A percentile compares a stretch with the other conserved stretches of the same genome.
These are phyloP conservation scores for Ophiobolus disseminans DNA, from an alignment of 2,329 filamentous ascomycete species.

Conservation along the genomic window DNA sequence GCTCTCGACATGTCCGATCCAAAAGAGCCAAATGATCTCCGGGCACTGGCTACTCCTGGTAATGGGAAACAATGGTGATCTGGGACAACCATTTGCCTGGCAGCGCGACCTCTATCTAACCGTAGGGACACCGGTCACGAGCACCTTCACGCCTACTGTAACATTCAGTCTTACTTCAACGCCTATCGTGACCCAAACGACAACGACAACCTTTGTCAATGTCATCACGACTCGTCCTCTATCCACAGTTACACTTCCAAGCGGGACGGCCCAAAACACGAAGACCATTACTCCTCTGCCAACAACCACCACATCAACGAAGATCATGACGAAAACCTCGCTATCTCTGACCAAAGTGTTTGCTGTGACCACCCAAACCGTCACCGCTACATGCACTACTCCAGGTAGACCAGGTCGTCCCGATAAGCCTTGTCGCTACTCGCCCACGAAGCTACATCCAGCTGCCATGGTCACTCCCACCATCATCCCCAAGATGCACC, in stretches of 20 bases:
- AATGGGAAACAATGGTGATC: constrained; percentile 54
- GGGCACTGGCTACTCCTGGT: constrained; percentile 55
- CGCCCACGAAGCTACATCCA: constrained; percentile 44
- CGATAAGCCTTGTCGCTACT: constrained; percentile 47
- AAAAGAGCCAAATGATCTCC: constrained; percentile 53
- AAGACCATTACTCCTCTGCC: constrained; percentile 42
- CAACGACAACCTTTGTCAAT: constrained; percentile 31
- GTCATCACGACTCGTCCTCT: constrained; percentile 36
- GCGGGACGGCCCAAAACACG: constrained; percentile 39
- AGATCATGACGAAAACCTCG: constrained; percentile 35
- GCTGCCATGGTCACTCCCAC: constrained; percentile 40
- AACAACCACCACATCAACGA: constrained; percentile 33
- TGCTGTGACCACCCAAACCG: constrained; percentile 43
- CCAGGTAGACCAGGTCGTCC: constrained; percentile 33
- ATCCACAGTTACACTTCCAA: constrained; percentile 41
- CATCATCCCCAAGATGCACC: constrained; percentile 24
- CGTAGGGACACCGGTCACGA: constrained; percentile 41
- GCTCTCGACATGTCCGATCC: constrained; percentile 52
- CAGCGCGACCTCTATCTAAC: constrained; percentile 49
- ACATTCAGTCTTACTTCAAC: constrained; percentile 42
- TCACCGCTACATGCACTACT: constrained; percentile 48
- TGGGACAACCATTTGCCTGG: constrained; percentile 53
- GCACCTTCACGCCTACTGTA: constrained; percentile 42
- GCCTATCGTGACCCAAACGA: constrained; percentile 32
- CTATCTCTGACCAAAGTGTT: constrained; percentile 35